Conservation (phyloP, 345 rosid species). For the Lepidium africanum region DNA sequence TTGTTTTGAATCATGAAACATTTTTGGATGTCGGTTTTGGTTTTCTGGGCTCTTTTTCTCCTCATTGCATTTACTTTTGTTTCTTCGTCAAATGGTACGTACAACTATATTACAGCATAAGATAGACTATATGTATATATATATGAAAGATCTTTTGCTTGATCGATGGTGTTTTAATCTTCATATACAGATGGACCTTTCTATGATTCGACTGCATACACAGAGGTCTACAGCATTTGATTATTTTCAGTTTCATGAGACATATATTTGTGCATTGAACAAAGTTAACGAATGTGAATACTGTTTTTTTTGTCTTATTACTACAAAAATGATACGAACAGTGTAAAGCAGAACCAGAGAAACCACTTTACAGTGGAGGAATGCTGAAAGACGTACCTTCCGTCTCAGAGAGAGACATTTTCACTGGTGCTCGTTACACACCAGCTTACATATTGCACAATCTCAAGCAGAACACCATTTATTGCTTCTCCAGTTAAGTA, state of each 20-base stretch:
- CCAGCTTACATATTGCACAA: constrained; percentile 51
- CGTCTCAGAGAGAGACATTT: background rate
- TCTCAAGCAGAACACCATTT: constrained; percentile 43
- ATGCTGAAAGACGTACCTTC: constrained; percentile 32
- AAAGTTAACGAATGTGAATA: background rate
- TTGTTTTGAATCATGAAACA: constrained; percentile 25
- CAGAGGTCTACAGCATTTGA: constrained; percentile 37
- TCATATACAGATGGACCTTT: constrained; percentile 42
- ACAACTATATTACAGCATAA: background rate
- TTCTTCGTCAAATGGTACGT: constrained; percentile 37
- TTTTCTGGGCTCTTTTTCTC: constrained; percentile 25
- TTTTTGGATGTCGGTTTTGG: background rate
- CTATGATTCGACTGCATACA: constrained; percentile 68
- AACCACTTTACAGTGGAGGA: constrained; percentile 72
- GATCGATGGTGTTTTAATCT: background rate
- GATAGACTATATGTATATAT: background rate
- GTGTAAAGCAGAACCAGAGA: constrained; percentile 59
- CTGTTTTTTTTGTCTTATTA: background rate
- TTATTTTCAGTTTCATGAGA: background rate
- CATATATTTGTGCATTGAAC: background rate
- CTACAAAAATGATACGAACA: constrained; percentile 24
- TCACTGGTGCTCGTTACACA: constrained; percentile 17
- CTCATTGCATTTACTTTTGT: constrained; percentile 22
- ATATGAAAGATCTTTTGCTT: background rate
- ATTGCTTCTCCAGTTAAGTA: constrained; percentile 67